A percentile compares a stretch with the other conserved stretches of the same genome.
These are phyloP conservation scores for Diaporthe batatas DNA, from an alignment of 2,329 filamentous ascomycete genomes.

Conservation along the genomic window DNA sequence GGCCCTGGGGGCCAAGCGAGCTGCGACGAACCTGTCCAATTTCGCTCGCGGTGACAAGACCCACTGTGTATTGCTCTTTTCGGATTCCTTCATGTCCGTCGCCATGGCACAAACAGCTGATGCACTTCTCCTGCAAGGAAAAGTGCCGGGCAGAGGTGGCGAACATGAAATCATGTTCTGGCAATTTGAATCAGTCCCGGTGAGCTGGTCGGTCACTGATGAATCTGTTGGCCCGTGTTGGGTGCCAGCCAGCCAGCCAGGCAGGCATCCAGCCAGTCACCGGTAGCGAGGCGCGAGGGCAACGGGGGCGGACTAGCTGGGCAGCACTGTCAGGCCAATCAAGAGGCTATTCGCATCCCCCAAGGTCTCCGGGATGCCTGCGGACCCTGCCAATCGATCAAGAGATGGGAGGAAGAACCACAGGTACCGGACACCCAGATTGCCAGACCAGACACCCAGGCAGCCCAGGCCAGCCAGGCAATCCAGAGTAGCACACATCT, in stretches of 20 bases:
- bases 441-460: no score
- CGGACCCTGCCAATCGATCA: constrained; percentile 35
- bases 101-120: constrained; percentile 15
- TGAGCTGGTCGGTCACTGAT: constrained; percentile 17
- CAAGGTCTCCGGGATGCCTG: constrained; percentile 27
- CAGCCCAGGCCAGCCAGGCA: neutral
- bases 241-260: neutral
- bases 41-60: constrained; percentile 24
- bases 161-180: constrained; percentile 8
- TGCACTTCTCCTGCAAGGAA: neutral
- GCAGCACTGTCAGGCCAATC: constrained; percentile 13
- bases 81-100: constrained; percentile 20
- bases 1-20: constrained; percentile 35
- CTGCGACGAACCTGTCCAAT: constrained; percentile 42
- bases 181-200: neutral
- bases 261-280: constrained; percentile 12
- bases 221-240: constrained; percentile 26
- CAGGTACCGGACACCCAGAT: constrained; percentile 5
- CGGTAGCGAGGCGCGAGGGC: constrained; percentile 25
- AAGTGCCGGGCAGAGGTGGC: constrained; percentile 23
- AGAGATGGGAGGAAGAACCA: constrained; percentile 12
- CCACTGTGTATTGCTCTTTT: constrained; percentile 27
- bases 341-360: constrained; percentile 17
- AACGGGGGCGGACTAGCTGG: neutral
- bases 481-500: constrained; percentile 15